Evolutionary conservation across 352 stramenopile species (phyloP).

Genomic region (Phytophthora palmivora): DNA sequence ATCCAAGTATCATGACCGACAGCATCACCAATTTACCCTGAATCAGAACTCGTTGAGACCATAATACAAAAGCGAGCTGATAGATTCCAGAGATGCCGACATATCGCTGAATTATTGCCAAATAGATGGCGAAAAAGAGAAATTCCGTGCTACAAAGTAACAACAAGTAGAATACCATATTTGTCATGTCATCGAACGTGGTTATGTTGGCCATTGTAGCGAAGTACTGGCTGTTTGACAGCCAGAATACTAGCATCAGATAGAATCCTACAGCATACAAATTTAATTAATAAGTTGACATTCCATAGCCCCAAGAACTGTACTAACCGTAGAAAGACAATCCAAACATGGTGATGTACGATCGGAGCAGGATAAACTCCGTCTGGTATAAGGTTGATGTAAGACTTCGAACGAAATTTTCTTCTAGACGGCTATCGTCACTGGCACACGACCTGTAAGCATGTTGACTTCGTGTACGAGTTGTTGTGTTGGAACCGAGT

Average conservation of each 20-base stretch:
- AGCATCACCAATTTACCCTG: slow-evolving; percentile 30
- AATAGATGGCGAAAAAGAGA: slow-evolving; percentile 28
- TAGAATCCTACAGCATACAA: slow-evolving; percentile 4
- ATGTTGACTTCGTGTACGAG: background rate
- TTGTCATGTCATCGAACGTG: slow-evolving; percentile 11
- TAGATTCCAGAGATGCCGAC: slow-evolving; percentile 8
- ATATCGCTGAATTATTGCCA: slow-evolving; percentile 6
- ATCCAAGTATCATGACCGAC: slow-evolving; percentile 27
- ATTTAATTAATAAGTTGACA: slow-evolving; percentile 4
- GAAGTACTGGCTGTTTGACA: slow-evolving; percentile 26
- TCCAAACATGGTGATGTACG: slow-evolving; percentile 30
- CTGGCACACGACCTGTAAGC: background rate
- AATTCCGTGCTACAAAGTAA: slow-evolving; percentile 25
- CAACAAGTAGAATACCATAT: slow-evolving; percentile 13
- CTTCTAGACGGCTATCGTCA: slow-evolving; percentile 8
- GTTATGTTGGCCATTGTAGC: slow-evolving; percentile 23
- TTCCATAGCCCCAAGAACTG: background rate
- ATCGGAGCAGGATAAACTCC: slow-evolving; percentile 36
- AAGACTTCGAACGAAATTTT: slow-evolving; percentile 14
- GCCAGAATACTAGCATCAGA: background rate
- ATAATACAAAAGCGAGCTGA: slow-evolving; percentile 37
- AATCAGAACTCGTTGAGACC: slow-evolving; percentile 30
- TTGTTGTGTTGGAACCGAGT: background rate
- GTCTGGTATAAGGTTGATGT: slow-evolving; percentile 25
- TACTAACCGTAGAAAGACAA: slow-evolving; percentile 24